Evolutionary conservation across 2,329 filamentous ascomycete species (phyloP), one percentile per base, ranked within the genome.

Genomic region (Neofusicoccum parvum): DNA sequence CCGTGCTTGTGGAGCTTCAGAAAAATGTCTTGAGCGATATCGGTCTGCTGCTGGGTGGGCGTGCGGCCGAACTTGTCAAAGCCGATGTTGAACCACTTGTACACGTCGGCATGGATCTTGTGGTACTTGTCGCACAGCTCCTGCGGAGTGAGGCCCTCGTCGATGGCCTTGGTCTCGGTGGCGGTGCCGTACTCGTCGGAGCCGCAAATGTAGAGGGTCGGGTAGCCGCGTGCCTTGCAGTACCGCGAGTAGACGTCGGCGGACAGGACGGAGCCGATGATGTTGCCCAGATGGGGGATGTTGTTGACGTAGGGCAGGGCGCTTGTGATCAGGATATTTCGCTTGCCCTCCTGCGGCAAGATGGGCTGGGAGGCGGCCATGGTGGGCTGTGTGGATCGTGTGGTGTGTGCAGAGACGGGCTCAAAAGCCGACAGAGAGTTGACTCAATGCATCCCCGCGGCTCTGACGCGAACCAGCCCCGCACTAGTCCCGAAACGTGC

Each of bases 21-120:
- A 80, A 98, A 98, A 70, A 98, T 94, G 69, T 92, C 88, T 80
- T 98, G 95, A 10, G 94, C 92, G 72, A 99, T 98, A 70, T 92
- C 87, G 23, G 93, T 97, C 80, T 98, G 95, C 73, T 95, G 87
- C 64, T 87, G 80, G 17, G 94, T 98, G 3, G 94, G 92, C 5
- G 95, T 98, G 67, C 94, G 90, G 68, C 94, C 95, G 76, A 98
- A 99, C 79, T 94, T 90, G 80, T 98, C 94, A 76, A 98, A 98
- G 66, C 87, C 89, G 74, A 98, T 94, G 75, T 93, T 88, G 81
- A 99, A 99, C 92, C 94, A 97, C 78, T 96, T 87, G 79, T 98
- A 98, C 70, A 97, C 90, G 56, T 91, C 92, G 72, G 92, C 88
- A 80, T 97, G 94, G 66, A 96, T 88, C 72, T 88, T 88, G 81